Evolutionary conservation across 129 eudicot genomes (phyloP).

Genomic region (Gnaphalium uliginosum): DNA sequence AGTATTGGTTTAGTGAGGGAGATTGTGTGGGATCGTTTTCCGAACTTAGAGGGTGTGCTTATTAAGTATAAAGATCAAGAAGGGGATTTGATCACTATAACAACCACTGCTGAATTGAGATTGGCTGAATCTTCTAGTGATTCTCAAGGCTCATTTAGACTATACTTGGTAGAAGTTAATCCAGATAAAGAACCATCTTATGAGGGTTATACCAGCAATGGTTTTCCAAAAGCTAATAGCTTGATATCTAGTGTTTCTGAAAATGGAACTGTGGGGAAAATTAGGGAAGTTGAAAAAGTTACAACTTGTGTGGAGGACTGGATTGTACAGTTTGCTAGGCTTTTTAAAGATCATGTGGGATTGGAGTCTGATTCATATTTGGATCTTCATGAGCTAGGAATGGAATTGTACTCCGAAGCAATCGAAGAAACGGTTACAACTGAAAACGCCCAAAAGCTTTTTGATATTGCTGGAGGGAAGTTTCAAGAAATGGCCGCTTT

Average conservation of each 20-base stretch:
- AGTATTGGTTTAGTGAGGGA: constrained; percentile 72
- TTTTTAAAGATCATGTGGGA: constrained; percentile 91
- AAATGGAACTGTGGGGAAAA: constrained; percentile 37
- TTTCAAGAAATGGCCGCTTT: constrained; percentile 96
- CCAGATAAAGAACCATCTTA: constrained; percentile 79
- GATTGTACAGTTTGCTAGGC: constrained; percentile 83
- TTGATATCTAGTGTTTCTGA: constrained; percentile 35
- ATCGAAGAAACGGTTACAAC: constrained; percentile 82
- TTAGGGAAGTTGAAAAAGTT: constrained; percentile 38
- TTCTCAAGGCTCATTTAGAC: constrained; percentile 62
- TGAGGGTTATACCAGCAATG: constrained; percentile 42
- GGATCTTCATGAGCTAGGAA: constrained; percentile 89
- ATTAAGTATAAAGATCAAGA: constrained; percentile 85
- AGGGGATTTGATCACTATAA: constrained; percentile 92
- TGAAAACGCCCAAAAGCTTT: constrained; percentile 75
- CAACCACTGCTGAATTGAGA: constrained; percentile 83
- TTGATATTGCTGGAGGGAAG: constrained; percentile 76
- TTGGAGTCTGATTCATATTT: constrained; percentile 81
- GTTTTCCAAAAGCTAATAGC: constrained; percentile 30
- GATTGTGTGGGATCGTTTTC: constrained; percentile 76
- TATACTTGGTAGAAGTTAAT: constrained; percentile 70
- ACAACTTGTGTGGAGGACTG: constrained; percentile 70
- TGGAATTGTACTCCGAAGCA: constrained; percentile 89
- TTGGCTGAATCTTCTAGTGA: constrained; percentile 64
- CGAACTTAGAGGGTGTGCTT: constrained; percentile 78